Evolutionary conservation across 768 basidiomycete genomes (phyloP).

Genomic region (Cantharellus cinnabarinus): DNA sequence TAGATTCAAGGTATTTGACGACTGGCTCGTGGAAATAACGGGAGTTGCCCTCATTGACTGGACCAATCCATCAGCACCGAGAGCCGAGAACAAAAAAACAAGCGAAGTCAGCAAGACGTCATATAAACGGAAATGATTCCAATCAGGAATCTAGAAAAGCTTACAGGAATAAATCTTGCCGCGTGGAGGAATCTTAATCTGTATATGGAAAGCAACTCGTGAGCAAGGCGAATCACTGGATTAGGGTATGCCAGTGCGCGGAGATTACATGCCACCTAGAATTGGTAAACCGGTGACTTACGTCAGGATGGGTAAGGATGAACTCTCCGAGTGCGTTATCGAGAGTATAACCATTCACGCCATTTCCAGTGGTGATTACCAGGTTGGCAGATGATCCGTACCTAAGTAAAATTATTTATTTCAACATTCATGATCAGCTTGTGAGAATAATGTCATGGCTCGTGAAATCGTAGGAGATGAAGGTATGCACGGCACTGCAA

Average conservation of each 20-base stretch:
- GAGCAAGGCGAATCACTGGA: no score
- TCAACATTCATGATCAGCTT: background rate
- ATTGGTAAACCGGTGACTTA: slow-evolving; percentile 18
- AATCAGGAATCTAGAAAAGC: background rate
- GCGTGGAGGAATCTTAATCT: slow-evolving; percentile 83
- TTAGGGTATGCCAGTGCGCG: no score
- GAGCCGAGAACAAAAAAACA: background rate
- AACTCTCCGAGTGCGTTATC: slow-evolving; percentile 88
- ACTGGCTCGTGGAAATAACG: slow-evolving; percentile 81
- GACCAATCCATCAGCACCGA: background rate
- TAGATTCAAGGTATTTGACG: slow-evolving; percentile 62
- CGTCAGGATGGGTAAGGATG: slow-evolving; percentile 78
- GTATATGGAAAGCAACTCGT: background rate
- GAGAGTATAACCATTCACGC: slow-evolving; percentile 96
- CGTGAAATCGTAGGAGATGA: background rate
- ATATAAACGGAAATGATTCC: background rate
- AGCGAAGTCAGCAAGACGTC: background rate
- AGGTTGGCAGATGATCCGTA: slow-evolving; percentile 93
- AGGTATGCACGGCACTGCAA: slow-evolving; percentile 2
- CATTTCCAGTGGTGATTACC: slow-evolving; percentile 82
- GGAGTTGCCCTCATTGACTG: slow-evolving; percentile 89
- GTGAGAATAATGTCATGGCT: no score
- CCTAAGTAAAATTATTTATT: slow-evolving; percentile 19
- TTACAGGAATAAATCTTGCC: slow-evolving; percentile 91
- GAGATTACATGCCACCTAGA: background rate